Evolutionary conservation across 176 grass and related monocot genomes (phyloP).

Genomic region (Oryza brachyantha): DNA sequence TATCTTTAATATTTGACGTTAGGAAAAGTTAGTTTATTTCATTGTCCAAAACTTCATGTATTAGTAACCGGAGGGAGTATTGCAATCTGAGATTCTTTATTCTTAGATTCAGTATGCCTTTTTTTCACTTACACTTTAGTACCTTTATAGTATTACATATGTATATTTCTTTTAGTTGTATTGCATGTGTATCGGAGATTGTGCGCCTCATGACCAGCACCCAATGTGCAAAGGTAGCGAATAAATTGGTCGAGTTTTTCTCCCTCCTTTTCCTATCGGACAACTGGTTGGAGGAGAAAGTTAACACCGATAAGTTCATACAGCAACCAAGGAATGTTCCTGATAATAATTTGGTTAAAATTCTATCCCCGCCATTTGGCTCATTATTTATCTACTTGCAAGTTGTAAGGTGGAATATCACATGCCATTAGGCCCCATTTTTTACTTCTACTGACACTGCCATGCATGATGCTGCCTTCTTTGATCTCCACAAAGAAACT

Average conservation of each 20-base stretch:
- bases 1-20: no score
- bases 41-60: no score
- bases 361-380: not conserved
- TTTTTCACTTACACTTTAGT: not conserved
- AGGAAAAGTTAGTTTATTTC: no score
- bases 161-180: no score
- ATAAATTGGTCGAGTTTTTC: not conserved
- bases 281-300: not conserved
- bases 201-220: not conserved
- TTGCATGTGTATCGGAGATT: not conserved
- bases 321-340: slow-evolving; percentile 10
- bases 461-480: not conserved
- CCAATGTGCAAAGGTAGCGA: not conserved
- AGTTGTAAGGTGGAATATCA: slow-evolving; percentile 22
- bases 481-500: not conserved
- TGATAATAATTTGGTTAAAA: not conserved
- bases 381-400: not conserved
- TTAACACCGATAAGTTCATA: not conserved
- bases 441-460: not conserved
- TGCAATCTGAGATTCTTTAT: no score
- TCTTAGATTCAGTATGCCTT: no score
- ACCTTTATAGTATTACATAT: not conserved
- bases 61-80: no score
- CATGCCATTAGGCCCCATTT: not conserved
- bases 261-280: not conserved